Percentiles rank a stretch among this genome's conserved stretches.
Conservation (phyloP, 2,329 filamentous ascomycete genomes). For the Colletotrichum phormii region DNA sequence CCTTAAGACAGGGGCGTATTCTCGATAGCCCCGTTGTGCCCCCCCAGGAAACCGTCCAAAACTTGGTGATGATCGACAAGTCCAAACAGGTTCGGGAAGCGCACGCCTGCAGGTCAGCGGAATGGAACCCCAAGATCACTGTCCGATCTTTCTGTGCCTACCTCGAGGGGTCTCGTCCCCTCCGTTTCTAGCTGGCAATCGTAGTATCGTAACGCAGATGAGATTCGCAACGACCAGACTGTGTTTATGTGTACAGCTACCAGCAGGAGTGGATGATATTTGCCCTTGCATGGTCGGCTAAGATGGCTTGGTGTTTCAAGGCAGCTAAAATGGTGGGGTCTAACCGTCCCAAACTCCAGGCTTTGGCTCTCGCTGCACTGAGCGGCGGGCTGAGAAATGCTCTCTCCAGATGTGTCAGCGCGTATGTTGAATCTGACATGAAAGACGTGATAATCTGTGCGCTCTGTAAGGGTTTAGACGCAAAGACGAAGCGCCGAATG, state of each 20-base stretch:
- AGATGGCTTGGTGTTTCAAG: constrained; percentile 25
- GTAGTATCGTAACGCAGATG: neutral
- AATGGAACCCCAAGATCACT: constrained; percentile 9
- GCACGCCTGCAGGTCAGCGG: neutral
- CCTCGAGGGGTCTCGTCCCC: neutral
- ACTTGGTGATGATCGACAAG: constrained; percentile 15
- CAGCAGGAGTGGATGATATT: neutral
- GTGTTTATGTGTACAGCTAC: neutral
- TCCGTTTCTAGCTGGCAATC: neutral
- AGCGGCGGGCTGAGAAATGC: neutral
- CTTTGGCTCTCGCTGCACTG: constrained; percentile 2
- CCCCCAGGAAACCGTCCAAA: constrained; percentile 7
- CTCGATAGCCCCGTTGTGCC: constrained; percentile 5
- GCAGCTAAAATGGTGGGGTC: constrained; percentile 15
- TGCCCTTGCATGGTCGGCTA: constrained; percentile 32
- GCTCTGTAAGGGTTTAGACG: neutral
- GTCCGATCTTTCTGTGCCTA: constrained; percentile 2
- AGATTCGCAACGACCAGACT: constrained; percentile 2
- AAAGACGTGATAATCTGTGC: constrained; percentile 6
- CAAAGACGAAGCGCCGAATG: neutral
- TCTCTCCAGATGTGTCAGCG: neutral
- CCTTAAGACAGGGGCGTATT: neutral
- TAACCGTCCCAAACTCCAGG: constrained; percentile 9
- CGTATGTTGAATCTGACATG: neutral
- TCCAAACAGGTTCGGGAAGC: constrained; percentile 11